These are phyloP conservation scores for Trapa incisa DNA, from an alignment of 345 rosid species.

Conservation along the genomic window DNA sequence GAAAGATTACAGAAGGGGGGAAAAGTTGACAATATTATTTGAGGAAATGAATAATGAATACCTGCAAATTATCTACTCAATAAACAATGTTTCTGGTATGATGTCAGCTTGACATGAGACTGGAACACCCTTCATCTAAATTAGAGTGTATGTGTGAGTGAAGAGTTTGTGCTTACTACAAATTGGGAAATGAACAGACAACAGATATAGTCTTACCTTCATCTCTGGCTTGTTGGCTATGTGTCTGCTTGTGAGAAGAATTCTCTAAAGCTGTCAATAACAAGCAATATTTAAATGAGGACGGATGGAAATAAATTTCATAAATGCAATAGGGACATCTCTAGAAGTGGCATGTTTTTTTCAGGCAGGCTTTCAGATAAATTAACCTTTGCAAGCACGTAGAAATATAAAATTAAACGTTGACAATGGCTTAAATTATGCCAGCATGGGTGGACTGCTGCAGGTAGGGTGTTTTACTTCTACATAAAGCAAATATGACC, in stretches of 20 bases:
- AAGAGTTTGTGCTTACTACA: not conserved
- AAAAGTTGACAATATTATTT: not conserved
- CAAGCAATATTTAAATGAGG: not conserved
- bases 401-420: not conserved
- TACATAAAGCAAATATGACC: not conserved
- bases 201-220: not conserved
- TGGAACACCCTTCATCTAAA: constrained; percentile 33
- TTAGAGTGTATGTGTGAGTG: not conserved
- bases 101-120: constrained; percentile 37
- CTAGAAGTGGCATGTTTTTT: not conserved
- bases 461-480: not conserved
- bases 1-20: not conserved
- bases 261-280: not conserved
- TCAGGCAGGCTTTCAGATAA: not conserved
- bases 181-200: not conserved
- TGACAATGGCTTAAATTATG: not conserved
- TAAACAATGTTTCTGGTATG: constrained; percentile 44
- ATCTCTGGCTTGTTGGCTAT: not conserved
- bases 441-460: not conserved
- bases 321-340: not conserved
- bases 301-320: not conserved
- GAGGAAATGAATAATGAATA: not conserved
- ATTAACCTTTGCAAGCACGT: not conserved
- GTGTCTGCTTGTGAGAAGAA: not conserved
- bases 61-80: constrained; percentile 55